phyloP scores from a whole-genome alignment of 2,329 filamentous ascomycete species.

The Calycina marina region DNA sequence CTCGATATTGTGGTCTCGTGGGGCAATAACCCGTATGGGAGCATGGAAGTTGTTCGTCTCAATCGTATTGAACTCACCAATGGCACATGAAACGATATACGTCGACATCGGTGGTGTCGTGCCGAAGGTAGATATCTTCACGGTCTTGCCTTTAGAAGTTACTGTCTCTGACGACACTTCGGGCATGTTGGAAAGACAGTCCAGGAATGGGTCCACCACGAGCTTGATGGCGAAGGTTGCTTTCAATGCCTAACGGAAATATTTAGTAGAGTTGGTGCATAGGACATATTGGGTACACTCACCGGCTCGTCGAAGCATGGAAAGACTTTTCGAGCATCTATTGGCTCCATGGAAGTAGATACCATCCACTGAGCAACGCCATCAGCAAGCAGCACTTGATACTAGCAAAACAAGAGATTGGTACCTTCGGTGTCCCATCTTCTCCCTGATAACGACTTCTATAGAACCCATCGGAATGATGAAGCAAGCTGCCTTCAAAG shows the following conservation, averaged over 20 bases:
- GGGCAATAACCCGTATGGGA: slow-evolving; percentile 53
- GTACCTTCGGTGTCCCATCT: slow-evolving; percentile 42
- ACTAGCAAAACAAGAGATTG: slow-evolving; percentile 36
- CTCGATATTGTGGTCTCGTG: slow-evolving; percentile 19
- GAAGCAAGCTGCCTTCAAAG: slow-evolving; percentile 46
- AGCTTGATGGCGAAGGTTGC: slow-evolving; percentile 53
- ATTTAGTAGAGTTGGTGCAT: too few species aligned
- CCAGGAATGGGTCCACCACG: slow-evolving; percentile 49
- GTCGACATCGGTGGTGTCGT: slow-evolving; percentile 57
- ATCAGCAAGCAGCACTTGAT: not conserved
- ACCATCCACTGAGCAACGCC: slow-evolving; percentile 25
- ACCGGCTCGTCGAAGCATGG: slow-evolving; percentile 63
- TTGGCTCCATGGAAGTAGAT: slow-evolving; percentile 59
- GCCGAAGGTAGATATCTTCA: slow-evolving; percentile 54
- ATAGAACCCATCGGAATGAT: slow-evolving; percentile 37
- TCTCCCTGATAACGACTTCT: slow-evolving; percentile 45
- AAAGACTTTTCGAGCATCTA: slow-evolving; percentile 48
- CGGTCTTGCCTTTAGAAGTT: slow-evolving; percentile 30
- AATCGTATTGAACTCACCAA: slow-evolving; percentile 54
- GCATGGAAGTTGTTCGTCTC: slow-evolving; percentile 54
- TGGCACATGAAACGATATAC: slow-evolving; percentile 55
- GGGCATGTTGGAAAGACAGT: slow-evolving; percentile 61
- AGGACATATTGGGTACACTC: too few species aligned
- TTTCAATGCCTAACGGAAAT: too few species aligned
- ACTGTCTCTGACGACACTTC: slow-evolving; percentile 24